Percentiles rank a stretch among this genome's conserved stretches.
phyloP scores from a whole-genome alignment of 768 basidiomycete genomes.

The Russula griseocarnosa region DNA sequence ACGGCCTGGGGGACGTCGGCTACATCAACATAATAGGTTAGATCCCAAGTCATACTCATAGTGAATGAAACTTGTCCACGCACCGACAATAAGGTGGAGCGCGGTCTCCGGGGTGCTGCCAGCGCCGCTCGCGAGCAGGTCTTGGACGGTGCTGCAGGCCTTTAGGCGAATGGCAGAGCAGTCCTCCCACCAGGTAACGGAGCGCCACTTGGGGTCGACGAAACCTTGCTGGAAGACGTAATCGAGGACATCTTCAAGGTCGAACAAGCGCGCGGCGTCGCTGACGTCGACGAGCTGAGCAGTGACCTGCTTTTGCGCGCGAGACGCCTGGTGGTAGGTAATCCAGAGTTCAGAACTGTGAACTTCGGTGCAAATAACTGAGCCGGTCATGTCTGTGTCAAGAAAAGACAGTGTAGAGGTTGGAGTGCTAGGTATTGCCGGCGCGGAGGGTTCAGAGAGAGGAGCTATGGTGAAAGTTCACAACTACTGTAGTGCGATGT shows the following conservation, averaged over 20 bases:
- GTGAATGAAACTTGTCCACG: conserved; percentile 10
- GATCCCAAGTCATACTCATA: no score
- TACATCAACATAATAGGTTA: conserved; percentile 25
- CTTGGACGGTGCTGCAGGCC: conserved; percentile 37
- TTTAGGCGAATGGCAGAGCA: conserved; percentile 40
- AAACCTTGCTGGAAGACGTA: conserved; percentile 46
- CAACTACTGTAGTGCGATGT: background rate
- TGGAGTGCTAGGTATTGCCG: conserved; percentile 1
- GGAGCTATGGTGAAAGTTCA: background rate
- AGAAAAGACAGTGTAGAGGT: conserved; percentile 1
- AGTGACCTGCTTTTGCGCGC: conserved; percentile 40
- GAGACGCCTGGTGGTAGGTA: conserved; percentile 47
- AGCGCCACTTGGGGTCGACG: conserved; percentile 42
- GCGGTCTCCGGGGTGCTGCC: conserved; percentile 44
- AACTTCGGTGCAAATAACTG: background rate
- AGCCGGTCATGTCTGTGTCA: conserved; percentile 1
- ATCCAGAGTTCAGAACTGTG: conserved; percentile 42
- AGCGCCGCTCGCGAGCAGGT: conserved; percentile 37
- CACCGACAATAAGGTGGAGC: conserved; percentile 45
- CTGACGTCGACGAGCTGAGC: conserved; percentile 49
- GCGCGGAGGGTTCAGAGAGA: background rate
- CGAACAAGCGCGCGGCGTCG: conserved; percentile 40
- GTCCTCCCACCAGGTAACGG: conserved; percentile 46
- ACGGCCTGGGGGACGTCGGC: conserved; percentile 41
- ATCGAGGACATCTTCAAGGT: conserved; percentile 49